Percentiles rank a stretch among this genome's conserved stretches.
Conservation (phyloP, 331 rosid genomes). For the Arachis monticola region DNA sequence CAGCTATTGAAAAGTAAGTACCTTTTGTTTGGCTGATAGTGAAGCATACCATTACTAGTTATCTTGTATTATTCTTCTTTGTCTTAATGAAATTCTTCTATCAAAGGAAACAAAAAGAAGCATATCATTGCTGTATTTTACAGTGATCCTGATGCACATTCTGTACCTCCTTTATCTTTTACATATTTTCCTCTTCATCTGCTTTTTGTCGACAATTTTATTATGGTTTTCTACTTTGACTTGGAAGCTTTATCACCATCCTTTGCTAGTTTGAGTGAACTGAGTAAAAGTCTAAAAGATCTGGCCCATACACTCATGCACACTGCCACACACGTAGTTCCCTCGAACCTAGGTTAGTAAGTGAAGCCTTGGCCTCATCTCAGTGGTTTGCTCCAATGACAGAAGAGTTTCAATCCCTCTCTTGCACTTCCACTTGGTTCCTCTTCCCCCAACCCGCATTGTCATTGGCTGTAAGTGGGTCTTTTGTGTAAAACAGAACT, state of each 20-base stretch:
- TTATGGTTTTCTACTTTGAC: background rate
- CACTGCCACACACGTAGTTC: no score
- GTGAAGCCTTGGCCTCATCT: no score
- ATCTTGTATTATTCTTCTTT: no score
- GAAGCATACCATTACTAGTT: constrained; percentile 17
- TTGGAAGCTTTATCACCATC: constrained; percentile 20
- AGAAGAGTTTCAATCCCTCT: no score
- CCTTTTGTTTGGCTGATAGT: constrained; percentile 32
- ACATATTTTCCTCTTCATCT: constrained; percentile 11
- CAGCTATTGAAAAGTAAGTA: constrained; percentile 86
- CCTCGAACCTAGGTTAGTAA: no score
- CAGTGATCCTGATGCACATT: constrained; percentile 30
- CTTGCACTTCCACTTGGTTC: no score
- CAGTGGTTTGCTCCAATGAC: no score
- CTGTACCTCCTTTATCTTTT: constrained; percentile 24
- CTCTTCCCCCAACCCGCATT: no score
- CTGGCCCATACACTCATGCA: background rate
- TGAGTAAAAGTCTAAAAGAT: no score
- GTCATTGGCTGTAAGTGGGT: no score
- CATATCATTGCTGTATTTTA: constrained; percentile 24
- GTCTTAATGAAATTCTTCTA: no score
- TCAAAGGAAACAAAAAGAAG: background rate
- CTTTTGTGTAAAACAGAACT: no score
- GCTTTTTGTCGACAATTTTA: constrained; percentile 8
- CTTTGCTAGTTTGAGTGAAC: constrained; percentile 9